These are phyloP conservation scores for Xerocomus nothofagi DNA, from an alignment of 1,284 basidiomycete genomes.

Conservation along the genomic window DNA sequence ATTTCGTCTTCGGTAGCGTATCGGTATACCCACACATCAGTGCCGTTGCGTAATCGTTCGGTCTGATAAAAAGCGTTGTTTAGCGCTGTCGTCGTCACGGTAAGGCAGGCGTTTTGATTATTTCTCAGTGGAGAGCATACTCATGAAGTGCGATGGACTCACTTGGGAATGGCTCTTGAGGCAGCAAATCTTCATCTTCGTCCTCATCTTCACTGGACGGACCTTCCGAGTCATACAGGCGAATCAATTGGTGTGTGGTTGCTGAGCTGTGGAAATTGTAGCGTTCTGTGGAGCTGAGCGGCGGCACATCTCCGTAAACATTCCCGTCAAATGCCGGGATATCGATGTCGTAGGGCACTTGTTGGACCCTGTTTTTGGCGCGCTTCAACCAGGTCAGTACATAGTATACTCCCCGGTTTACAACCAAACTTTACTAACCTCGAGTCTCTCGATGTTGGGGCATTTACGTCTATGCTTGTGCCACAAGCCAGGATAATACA, in stretches of 20 bases:
- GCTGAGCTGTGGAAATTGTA: background rate
- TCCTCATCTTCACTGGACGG: conserved; percentile 20
- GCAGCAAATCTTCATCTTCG: conserved; percentile 11
- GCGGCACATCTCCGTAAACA: conserved; percentile 1
- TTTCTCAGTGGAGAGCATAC: conserved; percentile 10
- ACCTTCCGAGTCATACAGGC: conserved; percentile 5
- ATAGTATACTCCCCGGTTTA: conserved; percentile 2
- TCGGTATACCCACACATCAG: conserved; percentile 31
- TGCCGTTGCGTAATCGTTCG: conserved; percentile 1
- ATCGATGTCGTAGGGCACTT: background rate
- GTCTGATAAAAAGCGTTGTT: conserved; percentile 27
- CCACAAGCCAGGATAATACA: conserved; percentile 37
- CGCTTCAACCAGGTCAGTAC: conserved; percentile 23
- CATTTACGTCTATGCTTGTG: conserved; percentile 31
- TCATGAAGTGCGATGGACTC: conserved; percentile 12
- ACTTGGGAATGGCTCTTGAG: conserved; percentile 29
- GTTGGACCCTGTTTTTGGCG: conserved; percentile 7
- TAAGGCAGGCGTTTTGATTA: background rate
- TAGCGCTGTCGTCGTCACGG: conserved; percentile 15
- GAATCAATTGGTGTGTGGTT: background rate
- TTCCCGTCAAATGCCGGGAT: background rate
- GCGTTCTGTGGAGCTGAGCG: background rate
- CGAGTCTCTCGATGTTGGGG: conserved; percentile 20
- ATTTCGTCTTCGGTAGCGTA: conserved; percentile 35
- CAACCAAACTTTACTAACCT: conserved; percentile 25